These are phyloP conservation scores for Starmerella asiatica DNA, from an alignment of 805 yeast genomes.

Conservation along the genomic window DNA sequence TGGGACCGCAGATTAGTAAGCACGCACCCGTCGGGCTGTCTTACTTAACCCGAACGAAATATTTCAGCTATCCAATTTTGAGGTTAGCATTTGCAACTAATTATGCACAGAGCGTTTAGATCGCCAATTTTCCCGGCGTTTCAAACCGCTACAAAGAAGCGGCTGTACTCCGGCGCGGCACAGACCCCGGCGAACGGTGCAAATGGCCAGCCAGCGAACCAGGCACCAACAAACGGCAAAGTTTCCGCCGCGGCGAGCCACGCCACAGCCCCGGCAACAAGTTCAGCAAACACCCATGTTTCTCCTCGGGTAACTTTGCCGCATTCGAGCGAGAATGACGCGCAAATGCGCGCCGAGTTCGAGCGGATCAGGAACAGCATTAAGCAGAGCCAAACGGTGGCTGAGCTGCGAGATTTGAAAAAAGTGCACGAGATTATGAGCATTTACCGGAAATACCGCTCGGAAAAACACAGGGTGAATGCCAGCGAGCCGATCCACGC, in stretches of 20 bases:
- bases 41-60: too few relatives aligned
- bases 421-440: conserved; percentile 20
- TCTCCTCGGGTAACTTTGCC: not conserved
- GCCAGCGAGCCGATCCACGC: conserved; percentile 21
- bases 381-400: conserved; percentile 2
- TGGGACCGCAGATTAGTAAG: too few relatives aligned
- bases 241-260: too few relatives aligned
- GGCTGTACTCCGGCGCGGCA: conserved; percentile 5
- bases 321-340: not conserved
- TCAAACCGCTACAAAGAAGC: conserved; percentile 13
- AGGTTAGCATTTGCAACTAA: too few relatives aligned
- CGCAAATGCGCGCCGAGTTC: conserved; percentile 7
- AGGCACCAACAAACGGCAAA: not conserved
- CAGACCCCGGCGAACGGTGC: not conserved
- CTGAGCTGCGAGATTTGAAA: conserved; percentile 17
- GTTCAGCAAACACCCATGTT: too few relatives aligned
- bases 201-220: not conserved
- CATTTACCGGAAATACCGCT: conserved; percentile 18
- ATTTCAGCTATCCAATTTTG: not conserved
- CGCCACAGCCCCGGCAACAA: conserved; percentile 1
- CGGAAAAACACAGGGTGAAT: conserved; percentile 5
- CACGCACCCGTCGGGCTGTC: too few relatives aligned
- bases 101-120: conserved; percentile 17
- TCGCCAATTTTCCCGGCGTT: conserved; percentile 15
- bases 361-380: conserved; percentile 3